Evolutionary conservation across 345 rosid genomes (phyloP).

Genomic region (Pelargonium nanum): DNA sequence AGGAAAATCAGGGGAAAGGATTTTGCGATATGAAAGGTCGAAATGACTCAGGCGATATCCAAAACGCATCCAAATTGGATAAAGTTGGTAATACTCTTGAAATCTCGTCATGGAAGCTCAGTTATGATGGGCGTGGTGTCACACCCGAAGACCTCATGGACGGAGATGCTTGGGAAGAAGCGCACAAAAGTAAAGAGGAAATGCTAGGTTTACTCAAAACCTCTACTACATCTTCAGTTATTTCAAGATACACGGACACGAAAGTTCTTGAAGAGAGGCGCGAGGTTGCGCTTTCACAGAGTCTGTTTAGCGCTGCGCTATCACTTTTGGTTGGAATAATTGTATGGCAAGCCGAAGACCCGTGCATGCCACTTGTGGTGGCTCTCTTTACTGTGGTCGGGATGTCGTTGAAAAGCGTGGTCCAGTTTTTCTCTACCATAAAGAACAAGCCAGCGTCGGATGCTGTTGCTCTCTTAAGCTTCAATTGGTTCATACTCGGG

Average conservation of each 20-base stretch:
- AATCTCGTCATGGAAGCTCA: constrained; percentile 12
- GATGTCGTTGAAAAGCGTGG: constrained; percentile 61
- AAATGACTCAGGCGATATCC: constrained; percentile 8
- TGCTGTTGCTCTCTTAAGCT: constrained; percentile 67
- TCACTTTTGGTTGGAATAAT: constrained; percentile 59
- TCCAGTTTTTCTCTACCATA: constrained; percentile 53
- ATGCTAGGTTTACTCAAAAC: constrained; percentile 5
- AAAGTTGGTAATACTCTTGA: constrained; percentile 12
- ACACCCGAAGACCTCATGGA: constrained; percentile 10
- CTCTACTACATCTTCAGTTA: constrained; percentile 10
- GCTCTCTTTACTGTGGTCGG: constrained; percentile 64
- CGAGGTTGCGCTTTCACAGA: constrained; percentile 42
- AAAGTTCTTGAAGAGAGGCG: constrained; percentile 25
- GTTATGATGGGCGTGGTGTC: constrained; percentile 12
- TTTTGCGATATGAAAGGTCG: constrained; percentile 21
- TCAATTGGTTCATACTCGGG: constrained; percentile 80
- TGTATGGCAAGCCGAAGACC: constrained; percentile 48
- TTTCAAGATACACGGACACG: constrained; percentile 17
- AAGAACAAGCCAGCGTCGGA: constrained; percentile 62
- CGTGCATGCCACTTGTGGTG: constrained; percentile 70
- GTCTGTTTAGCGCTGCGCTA: constrained; percentile 47
- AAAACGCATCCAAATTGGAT: constrained; percentile 11
- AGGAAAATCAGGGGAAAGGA: constrained; percentile 29
- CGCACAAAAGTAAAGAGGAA: constrained; percentile 16
- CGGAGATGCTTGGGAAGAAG: constrained; percentile 16